Percentiles rank a stretch among this genome's conserved stretches.
Evolutionary conservation across 2,329 filamentous ascomycete genomes (phyloP).

Genomic region (Aspergillus sclerotialis): DNA sequence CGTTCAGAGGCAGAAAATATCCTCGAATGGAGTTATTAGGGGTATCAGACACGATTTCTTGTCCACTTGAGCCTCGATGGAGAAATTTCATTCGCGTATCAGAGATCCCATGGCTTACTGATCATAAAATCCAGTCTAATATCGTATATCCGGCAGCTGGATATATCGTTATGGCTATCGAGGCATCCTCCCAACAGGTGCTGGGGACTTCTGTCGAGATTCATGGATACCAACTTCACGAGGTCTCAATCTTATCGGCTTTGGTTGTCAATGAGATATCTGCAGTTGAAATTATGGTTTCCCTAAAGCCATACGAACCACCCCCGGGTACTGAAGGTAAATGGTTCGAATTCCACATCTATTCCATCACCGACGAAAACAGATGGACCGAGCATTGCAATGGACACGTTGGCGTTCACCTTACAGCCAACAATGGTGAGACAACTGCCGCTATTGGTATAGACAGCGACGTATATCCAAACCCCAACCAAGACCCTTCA

Average conservation of each 20-base stretch:
- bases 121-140: constrained; percentile 20
- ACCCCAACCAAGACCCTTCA: not conserved
- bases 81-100: constrained; percentile 18
- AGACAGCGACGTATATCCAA: not conserved
- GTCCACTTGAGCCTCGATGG: constrained; percentile 18
- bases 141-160: constrained; percentile 26
- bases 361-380: constrained; percentile 13
- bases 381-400: constrained; percentile 20
- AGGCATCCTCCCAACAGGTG: constrained; percentile 15
- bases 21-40: constrained; percentile 22
- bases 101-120: constrained; percentile 23
- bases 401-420: constrained; percentile 9
- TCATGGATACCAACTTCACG: constrained; percentile 9
- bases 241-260: constrained; percentile 17
- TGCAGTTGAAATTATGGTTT: constrained; percentile 12
- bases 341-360: constrained; percentile 13
- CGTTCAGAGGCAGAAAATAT: constrained; percentile 11
- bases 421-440: not conserved
- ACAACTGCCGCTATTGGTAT: too few species aligned
- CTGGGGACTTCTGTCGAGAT: constrained; percentile 1
- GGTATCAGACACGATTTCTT: constrained; percentile 2
- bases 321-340: not conserved
- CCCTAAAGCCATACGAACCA: not conserved
- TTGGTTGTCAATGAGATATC: constrained; percentile 14
- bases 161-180: constrained; percentile 22